Evolutionary conservation across 495 filamentous ascomycete genomes (phyloP).

Genomic region (Chaetomium cochliodes): DNA sequence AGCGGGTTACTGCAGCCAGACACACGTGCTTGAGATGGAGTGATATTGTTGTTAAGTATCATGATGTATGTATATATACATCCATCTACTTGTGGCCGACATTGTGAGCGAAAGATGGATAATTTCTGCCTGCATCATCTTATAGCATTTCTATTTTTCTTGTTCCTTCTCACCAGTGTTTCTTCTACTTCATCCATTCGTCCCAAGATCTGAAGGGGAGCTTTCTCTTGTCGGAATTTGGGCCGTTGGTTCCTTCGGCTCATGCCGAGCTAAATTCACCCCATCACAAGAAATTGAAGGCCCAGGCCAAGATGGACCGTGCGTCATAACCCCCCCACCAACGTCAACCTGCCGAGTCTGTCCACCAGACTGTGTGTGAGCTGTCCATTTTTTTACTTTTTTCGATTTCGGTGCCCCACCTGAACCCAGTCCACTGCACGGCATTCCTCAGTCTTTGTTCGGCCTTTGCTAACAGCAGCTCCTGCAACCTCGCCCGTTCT

Average conservation of each 20-base stretch:
- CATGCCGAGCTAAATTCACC: background rate
- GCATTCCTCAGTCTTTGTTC: constrained; percentile 19
- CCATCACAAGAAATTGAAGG: background rate
- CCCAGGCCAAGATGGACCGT: background rate
- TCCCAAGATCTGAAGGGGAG: too few relatives aligned
- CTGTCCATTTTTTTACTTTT: constrained; percentile 18
- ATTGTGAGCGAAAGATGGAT: background rate
- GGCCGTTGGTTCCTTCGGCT: background rate
- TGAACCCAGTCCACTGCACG: constrained; percentile 17
- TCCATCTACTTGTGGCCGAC: background rate
- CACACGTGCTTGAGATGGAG: background rate
- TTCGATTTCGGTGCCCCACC: constrained; percentile 22
- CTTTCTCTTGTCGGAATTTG: background rate
- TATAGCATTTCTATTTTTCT: too few relatives aligned
- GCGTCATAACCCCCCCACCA: constrained; percentile 24
- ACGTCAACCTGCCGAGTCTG: constrained; percentile 4
- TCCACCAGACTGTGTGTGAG: background rate
- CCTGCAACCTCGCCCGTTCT: background rate
- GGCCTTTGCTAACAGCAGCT: background rate
- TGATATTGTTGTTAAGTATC: background rate
- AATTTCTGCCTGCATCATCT: too few relatives aligned
- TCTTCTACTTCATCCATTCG: too few relatives aligned
- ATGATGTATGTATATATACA: too few relatives aligned
- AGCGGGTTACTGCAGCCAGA: background rate
- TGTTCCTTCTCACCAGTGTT: too few relatives aligned